phyloP scores from a whole-genome alignment of 2,329 filamentous ascomycete genomes.

The Fusarium decemcellulare region DNA sequence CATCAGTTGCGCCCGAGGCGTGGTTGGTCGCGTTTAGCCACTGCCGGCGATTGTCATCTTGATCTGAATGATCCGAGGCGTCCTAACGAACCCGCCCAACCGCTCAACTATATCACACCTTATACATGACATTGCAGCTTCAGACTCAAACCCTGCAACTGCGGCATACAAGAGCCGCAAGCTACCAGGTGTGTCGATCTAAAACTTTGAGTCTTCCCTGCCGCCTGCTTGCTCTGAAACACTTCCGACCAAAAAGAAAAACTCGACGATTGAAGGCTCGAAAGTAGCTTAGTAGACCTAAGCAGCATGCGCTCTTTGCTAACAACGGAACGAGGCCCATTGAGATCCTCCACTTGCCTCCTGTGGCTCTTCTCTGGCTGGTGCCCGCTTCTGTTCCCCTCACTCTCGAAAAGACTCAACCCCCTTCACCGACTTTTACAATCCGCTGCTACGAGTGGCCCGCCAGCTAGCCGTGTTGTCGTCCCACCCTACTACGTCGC shows the following conservation, averaged over 20 bases:
- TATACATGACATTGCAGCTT: constrained; percentile 4
- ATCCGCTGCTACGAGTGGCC: constrained; percentile 43
- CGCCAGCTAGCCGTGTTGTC: constrained; percentile 37
- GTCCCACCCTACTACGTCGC: constrained; percentile 42
- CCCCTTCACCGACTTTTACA: constrained; percentile 52
- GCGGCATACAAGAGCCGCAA: background rate
- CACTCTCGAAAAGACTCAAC: constrained; percentile 30
- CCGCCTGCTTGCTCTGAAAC: constrained; percentile 24
- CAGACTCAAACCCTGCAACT: background rate
- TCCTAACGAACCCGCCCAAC: constrained; percentile 12
- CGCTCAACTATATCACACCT: constrained; percentile 6
- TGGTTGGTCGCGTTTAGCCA: constrained; percentile 28
- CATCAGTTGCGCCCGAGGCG: constrained; percentile 28
- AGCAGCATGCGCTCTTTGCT: constrained; percentile 19
- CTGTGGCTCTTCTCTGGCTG: constrained; percentile 34
- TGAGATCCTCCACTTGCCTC: constrained; percentile 36
- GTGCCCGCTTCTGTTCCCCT: constrained; percentile 42
- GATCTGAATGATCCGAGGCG: constrained; percentile 6
- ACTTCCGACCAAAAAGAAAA: constrained; percentile 7
- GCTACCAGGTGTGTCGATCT: constrained; percentile 3
- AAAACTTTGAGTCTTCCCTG: background rate
- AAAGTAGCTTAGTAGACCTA: constrained; percentile 19
- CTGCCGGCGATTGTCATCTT: constrained; percentile 17
- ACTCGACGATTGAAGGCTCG: constrained; percentile 17
- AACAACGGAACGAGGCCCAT: constrained; percentile 24